Percentiles rank a stretch among this genome's conserved stretches.
Evolutionary conservation across 306 rosid species (phyloP).

Genomic region (Vachellia collinsii): DNA sequence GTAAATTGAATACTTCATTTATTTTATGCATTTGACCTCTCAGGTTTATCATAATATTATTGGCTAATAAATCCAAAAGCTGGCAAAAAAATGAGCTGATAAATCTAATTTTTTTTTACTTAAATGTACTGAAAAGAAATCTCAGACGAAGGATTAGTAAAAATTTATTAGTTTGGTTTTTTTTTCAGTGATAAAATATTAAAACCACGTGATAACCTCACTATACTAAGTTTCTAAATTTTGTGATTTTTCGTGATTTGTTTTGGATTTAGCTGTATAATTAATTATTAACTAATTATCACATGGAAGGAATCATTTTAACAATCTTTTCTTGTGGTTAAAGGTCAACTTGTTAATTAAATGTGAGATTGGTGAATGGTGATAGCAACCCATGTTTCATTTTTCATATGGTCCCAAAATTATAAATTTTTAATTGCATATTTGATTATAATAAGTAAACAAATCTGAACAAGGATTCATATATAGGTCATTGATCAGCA

Average conservation of each 20-base stretch:
- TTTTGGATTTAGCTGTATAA: neutral
- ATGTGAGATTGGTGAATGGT: neutral
- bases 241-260: neutral
- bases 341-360: neutral
- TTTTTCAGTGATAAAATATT: no score
- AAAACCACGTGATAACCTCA: neutral
- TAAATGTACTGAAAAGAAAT: no score
- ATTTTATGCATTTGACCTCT: neutral
- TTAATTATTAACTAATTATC: neutral
- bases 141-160: no score
- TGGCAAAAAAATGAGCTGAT: no score
- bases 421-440: neutral
- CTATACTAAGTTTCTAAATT: neutral
- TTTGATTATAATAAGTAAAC: neutral
- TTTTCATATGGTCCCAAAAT: neutral
- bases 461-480: neutral
- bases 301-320: neutral
- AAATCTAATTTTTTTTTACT: no score
- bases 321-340: neutral
- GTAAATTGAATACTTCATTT: neutral
- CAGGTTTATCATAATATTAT: neutral
- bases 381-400: neutral
- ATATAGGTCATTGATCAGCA: neutral
- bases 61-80: no score
- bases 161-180: neutral